Conservation (phyloP, 768 basidiomycete genomes). For the Russula lepida region DNA sequence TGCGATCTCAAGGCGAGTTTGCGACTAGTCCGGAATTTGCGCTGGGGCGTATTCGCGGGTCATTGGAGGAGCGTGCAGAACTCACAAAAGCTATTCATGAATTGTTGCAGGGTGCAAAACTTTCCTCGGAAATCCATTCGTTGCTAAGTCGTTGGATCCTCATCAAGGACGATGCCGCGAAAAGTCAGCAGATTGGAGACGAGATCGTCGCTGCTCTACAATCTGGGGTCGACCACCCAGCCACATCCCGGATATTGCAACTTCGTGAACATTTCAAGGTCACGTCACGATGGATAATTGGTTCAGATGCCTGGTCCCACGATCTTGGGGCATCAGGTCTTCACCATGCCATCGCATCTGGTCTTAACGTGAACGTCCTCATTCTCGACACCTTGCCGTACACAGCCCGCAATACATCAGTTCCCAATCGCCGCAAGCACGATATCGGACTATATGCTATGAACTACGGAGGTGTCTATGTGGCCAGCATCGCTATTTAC, state of each 20-base stretch:
- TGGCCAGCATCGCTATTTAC: slow-evolving; percentile 92
- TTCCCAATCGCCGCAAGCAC: slow-evolving; percentile 78
- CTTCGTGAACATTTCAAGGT: slow-evolving; percentile 56
- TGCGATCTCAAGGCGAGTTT: slow-evolving; percentile 56
- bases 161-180: slow-evolving; percentile 57
- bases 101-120: slow-evolving; percentile 45
- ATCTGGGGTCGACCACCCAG: slow-evolving; percentile 33
- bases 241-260: slow-evolving; percentile 49
- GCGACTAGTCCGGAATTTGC: slow-evolving; percentile 95
- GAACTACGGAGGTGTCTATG: slow-evolving; percentile 96
- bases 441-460: slow-evolving; percentile 97
- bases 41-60: slow-evolving; percentile 80
- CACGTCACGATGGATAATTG: slow-evolving; percentile 90
- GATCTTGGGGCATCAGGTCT: slow-evolving; percentile 93
- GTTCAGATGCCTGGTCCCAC: slow-evolving; percentile 97
- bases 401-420: slow-evolving; percentile 59
- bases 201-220: slow-evolving; percentile 47
- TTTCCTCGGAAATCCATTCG: slow-evolving; percentile 53
- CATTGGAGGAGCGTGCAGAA: slow-evolving; percentile 64
- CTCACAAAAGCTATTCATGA: slow-evolving; percentile 58
- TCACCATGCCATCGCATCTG: slow-evolving; percentile 88
- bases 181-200: slow-evolving; percentile 51
- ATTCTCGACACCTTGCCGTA: slow-evolving; percentile 92
- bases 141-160: slow-evolving; percentile 76
- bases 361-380: slow-evolving; percentile 89